phyloP scores from a whole-genome alignment of 2,329 filamentous ascomycete genomes.

The Ophiosphaerella herpotricha region DNA sequence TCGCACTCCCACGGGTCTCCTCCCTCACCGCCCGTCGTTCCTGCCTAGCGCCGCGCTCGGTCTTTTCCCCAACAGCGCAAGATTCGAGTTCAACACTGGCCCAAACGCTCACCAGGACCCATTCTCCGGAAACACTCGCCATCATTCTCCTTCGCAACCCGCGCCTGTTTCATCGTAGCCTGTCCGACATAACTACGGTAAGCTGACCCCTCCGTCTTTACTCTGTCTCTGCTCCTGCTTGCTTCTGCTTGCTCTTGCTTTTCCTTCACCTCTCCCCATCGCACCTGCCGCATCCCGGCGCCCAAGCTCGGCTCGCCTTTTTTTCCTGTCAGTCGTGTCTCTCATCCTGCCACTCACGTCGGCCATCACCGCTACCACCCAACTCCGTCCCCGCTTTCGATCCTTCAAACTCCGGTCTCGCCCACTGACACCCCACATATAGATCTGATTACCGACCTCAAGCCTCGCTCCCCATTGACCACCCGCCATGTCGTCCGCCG shows the following conservation, averaged over 20 bases:
- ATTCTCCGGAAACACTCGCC: conserved; percentile 36
- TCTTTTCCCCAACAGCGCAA: conserved; percentile 33
- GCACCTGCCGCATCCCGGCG: conserved; percentile 18
- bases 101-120: conserved; percentile 22
- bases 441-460: conserved; percentile 7
- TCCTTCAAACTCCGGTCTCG: neutral
- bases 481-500: conserved; percentile 52
- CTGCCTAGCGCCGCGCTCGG: conserved; percentile 13
- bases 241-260: neutral
- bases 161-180: conserved; percentile 32
- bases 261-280: conserved; percentile 12
- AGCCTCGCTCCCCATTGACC: conserved; percentile 23
- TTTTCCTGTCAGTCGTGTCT: conserved; percentile 23
- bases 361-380: conserved; percentile 15
- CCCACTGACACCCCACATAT: conserved; percentile 20
- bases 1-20: conserved; percentile 34
- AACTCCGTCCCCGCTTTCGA: neutral
- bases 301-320: conserved; percentile 21
- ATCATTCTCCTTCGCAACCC: conserved; percentile 28
- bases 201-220: conserved; percentile 11
- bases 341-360: conserved; percentile 40
- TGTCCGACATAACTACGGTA: conserved; percentile 34
- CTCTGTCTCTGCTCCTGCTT: neutral
- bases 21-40: conserved; percentile 34
- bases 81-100: conserved; percentile 36